Base-by-base conservation (phyloP, 768 basidiomycete genomes). In the Megacollybia marginata region DNA sequence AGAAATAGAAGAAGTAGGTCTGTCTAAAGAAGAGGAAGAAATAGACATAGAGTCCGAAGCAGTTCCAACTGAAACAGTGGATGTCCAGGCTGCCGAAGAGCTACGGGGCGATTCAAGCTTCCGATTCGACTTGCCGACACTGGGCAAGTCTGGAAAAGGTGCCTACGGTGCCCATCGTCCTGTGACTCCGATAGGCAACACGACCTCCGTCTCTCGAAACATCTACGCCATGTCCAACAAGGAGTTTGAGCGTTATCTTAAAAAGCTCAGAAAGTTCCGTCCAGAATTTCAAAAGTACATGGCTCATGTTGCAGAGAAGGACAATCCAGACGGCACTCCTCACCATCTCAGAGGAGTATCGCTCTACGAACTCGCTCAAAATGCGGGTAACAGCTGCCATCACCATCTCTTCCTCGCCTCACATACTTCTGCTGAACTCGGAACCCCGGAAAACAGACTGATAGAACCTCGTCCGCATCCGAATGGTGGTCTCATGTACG, bases 381-480 rank as follows among this genome's bases (percentile, higher is more conserved):
- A 54, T 38, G 48, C 49, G 0, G 52, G 55, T 35, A 33, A 16
- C 5, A 40, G 42, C 1, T 48, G 48, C 2, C 56, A 61, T 44
- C 69, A 71, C 55, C 61, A 65, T 6, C 40, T 46, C 2, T 81
- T 79, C 72, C 63, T 79, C 44, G 56, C 54, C 19, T 19, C 51
- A 38, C 57, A 59, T 31, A 54, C 48, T 20, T 38, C 44, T 33
- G 49, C 59, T 32, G 55, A 55, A 43, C 55, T 58, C 50, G 47
- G 55, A 40, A 54, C 62, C 43, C 54, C 50, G 43, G 51, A 46
- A 16, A 61, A 47, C 50, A 61, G 38, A 48, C 63, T 58, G 36
- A 82, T 91, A 53, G 79, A 81, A 52, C 82, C 76, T 40, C 71
- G 77, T 49, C 86, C 86, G 0, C 89, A 91, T 55, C 72, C 66